phyloP scores from a whole-genome alignment of 257 asterid species.

The Salvia miltiorrhiza region DNA sequence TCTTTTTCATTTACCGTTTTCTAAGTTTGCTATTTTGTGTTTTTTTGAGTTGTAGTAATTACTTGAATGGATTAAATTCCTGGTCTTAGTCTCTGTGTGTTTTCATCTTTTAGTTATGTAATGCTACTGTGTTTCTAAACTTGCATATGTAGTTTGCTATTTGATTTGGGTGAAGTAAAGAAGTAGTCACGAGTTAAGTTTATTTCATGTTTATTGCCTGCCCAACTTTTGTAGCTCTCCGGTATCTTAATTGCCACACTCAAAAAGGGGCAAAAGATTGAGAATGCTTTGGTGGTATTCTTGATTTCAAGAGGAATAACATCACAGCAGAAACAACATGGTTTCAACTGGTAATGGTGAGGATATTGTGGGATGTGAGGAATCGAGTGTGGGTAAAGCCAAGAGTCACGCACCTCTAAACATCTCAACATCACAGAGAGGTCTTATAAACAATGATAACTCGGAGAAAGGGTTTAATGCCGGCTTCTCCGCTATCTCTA shows the following conservation, averaged over 20 bases:
- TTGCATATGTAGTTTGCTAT: background rate
- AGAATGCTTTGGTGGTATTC: constrained; percentile 9
- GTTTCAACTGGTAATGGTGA: constrained; percentile 42
- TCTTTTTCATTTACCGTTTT: background rate
- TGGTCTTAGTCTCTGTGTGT: background rate
- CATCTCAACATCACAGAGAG: constrained; percentile 59
- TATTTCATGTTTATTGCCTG: constrained; percentile 3
- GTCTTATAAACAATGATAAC: constrained; percentile 42
- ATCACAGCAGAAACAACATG: constrained; percentile 34
- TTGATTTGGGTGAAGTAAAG: background rate
- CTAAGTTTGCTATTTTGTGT: background rate
- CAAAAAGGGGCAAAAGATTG: background rate
- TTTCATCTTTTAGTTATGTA: background rate
- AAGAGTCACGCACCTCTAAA: constrained; percentile 34
- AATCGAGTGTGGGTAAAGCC: constrained; percentile 25
- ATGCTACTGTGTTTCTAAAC: background rate
- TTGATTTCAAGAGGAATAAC: background rate
- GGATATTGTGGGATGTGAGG: constrained; percentile 41
- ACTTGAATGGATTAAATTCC: background rate
- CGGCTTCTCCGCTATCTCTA: constrained; percentile 32
- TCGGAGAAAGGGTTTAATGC: constrained; percentile 27
- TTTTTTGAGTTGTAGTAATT: background rate
- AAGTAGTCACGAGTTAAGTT: background rate
- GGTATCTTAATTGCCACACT: background rate
- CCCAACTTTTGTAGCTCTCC: constrained; percentile 21